Evolutionary conservation across 2,329 filamentous ascomycete species (phyloP), one percentile per base, ranked within the genome.

Genomic region (Piedraia hortae): DNA sequence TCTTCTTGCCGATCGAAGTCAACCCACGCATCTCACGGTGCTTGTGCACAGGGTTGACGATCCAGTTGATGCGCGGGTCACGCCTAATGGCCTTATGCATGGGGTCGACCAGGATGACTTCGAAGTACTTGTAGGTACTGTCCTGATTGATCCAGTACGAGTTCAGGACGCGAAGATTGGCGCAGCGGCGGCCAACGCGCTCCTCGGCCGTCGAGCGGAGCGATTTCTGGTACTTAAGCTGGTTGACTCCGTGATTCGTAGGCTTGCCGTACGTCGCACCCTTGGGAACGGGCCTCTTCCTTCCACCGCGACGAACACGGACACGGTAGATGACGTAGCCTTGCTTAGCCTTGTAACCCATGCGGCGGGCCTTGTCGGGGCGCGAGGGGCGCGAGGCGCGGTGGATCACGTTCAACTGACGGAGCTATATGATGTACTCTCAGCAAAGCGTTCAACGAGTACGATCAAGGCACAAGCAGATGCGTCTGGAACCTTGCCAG

Each of bases 141-240:
- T 97, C 85, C 67, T 93, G 78, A 74, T 97, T 97, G 65, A 97
- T 77, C 88, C 88, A 97, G 80, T 97, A 97, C 35, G 82, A 93
- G 74, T 97, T 97, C 48, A 97, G 73, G 49, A 97, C 85, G 50
- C 85, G 78, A 54, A 97, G 59, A 62, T 97, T 97, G 59, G 80
- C 78, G 63, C 80, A 91, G 53, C 82, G 80, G 56, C 80, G 80
- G 48, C 88, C 85, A 51, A 97, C 82, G 73, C 85, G 85, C 72
- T 97, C 85, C 66, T 97, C 88, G 45, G 88, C 88, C 44, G 85
- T 97, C 45, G 82, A 65, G 56, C 72, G 73, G 53, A 93, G 80
- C 40, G 85, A 93, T 54, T 82, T 77, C 70, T 97, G 88, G 73
- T 93, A 97, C 69, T 97, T 97, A 53, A 97, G 78, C 67, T 97